A percentile compares a stretch with the other conserved stretches of the same genome.
phyloP scores from a whole-genome alignment of 2,329 filamentous ascomycete species.

The Fusarium nygamai region DNA sequence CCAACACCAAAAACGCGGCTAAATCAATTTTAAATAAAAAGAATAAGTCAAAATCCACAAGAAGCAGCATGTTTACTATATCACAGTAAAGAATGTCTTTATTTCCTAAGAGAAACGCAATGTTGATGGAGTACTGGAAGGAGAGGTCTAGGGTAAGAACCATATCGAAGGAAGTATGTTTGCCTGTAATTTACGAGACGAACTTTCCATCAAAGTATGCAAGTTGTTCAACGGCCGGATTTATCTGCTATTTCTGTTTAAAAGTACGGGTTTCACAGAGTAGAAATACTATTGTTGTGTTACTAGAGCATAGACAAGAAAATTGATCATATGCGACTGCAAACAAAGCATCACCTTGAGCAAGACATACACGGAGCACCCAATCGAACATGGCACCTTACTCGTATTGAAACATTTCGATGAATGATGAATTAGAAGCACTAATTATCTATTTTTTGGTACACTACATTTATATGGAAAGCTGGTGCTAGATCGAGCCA shows the following conservation, averaged over 20 bases:
- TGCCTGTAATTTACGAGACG: too few relatives aligned
- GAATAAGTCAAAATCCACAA: fast-evolving
- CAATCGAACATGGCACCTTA: fast-evolving
- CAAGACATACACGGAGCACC: not conserved
- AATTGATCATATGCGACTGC: not conserved
- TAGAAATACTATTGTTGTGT: fast-evolving
- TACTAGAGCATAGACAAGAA: too few relatives aligned
- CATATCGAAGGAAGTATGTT: not conserved
- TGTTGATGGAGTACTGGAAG: too few relatives aligned
- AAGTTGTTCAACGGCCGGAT: too few relatives aligned
- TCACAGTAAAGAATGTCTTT: not conserved
- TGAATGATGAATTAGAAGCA: too few relatives aligned
- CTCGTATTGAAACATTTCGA: fast-evolving
- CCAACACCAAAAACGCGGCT: not conserved
- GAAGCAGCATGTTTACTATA: fast-evolving
- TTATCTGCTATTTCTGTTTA: too few relatives aligned
- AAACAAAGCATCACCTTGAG: too few relatives aligned
- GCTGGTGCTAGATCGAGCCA: not conserved
- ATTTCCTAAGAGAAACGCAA: too few relatives aligned
- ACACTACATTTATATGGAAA: fast-evolving
- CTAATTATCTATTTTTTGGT: fast-evolving
- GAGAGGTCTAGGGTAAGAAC: not conserved
- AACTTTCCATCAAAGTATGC: too few relatives aligned
- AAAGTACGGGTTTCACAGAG: fast-evolving
- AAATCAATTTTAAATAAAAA: fast-evolving